Evolutionary conservation across 1,284 basidiomycete species (phyloP).

Genomic region (Cutaneotrichosporon cavernicola): DNA sequence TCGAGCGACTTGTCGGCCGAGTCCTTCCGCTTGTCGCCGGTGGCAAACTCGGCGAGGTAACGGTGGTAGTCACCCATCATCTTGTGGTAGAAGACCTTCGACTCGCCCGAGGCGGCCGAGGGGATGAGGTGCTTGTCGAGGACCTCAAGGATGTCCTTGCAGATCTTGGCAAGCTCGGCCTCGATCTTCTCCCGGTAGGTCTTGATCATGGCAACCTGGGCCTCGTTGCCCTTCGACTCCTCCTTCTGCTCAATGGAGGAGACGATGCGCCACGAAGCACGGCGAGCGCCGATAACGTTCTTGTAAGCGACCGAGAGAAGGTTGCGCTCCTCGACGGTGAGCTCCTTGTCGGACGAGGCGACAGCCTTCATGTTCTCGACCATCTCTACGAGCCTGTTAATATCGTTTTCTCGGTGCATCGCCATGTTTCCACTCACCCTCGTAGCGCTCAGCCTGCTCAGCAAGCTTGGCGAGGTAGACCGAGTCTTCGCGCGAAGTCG

Average conservation of each 20-base stretch:
- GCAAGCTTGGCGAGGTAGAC: slow-evolving; percentile 99
- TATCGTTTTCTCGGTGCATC: not conserved
- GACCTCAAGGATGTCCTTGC: slow-evolving; percentile 98
- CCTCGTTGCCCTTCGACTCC: slow-evolving; percentile 98
- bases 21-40: slow-evolving; percentile 97
- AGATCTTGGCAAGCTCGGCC: slow-evolving; percentile 96
- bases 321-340: slow-evolving; percentile 99
- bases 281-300: slow-evolving; percentile 99
- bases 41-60: slow-evolving; percentile 99
- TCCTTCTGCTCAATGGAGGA: slow-evolving; percentile 99
- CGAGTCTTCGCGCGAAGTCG: slow-evolving; percentile 85
- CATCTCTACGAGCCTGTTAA: slow-evolving; percentile 68
- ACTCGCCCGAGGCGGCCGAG: slow-evolving; percentile 95
- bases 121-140: slow-evolving; percentile 99
- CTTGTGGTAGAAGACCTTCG: slow-evolving; percentile 99
- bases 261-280: slow-evolving; percentile 98
- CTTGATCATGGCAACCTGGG: slow-evolving; percentile 98
- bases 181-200: slow-evolving; percentile 98
- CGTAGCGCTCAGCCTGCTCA: slow-evolving; percentile 97
- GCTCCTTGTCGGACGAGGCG: slow-evolving; percentile 93
- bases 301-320: slow-evolving; percentile 99
- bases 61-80: slow-evolving; percentile 99
- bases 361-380: slow-evolving; percentile 99
- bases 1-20: slow-evolving; percentile 98
- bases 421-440: slow-evolving; percentile 62